phyloP scores from a whole-genome alignment of 345 rosid species.

The Raphanus raphanistrum region DNA sequence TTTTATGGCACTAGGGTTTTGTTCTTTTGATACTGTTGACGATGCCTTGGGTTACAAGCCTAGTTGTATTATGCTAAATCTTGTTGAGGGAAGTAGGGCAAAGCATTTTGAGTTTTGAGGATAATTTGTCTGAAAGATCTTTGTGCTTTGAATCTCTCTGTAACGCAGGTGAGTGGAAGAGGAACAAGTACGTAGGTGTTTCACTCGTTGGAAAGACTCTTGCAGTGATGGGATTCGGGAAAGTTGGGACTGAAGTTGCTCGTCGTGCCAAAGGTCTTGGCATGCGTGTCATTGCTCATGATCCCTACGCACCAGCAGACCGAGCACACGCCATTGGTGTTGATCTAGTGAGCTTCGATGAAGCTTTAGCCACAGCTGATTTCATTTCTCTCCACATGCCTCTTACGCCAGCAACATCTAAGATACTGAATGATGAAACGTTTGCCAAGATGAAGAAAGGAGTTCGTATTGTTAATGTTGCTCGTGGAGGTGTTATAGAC shows the following conservation, averaged over 20 bases:
- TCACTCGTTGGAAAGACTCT: slow-evolving; percentile 80
- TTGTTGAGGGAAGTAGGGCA: background rate
- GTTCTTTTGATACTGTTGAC: background rate
- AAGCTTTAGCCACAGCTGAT: slow-evolving; percentile 65
- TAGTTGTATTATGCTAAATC: background rate
- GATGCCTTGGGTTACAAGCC: background rate
- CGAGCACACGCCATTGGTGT: slow-evolving; percentile 81
- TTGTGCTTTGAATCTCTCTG: background rate
- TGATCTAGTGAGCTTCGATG: slow-evolving; percentile 73
- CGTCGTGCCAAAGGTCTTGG: slow-evolving; percentile 89
- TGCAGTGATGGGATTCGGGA: slow-evolving; percentile 76
- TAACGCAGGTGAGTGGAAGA: slow-evolving; percentile 65
- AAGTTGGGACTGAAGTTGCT: slow-evolving; percentile 86
- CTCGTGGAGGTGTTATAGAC: slow-evolving; percentile 86
- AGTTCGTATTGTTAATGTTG: slow-evolving; percentile 72
- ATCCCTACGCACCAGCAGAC: slow-evolving; percentile 80
- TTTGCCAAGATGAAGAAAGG: slow-evolving; percentile 88
- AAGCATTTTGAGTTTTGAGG: background rate
- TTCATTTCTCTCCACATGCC: slow-evolving; percentile 89
- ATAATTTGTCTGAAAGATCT: background rate
- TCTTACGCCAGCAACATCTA: slow-evolving; percentile 68
- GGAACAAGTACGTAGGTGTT: slow-evolving; percentile 80
- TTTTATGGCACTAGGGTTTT: background rate
- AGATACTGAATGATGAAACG: slow-evolving; percentile 70
- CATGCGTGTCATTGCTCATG: slow-evolving; percentile 77